Evolutionary conservation across 768 basidiomycete species (phyloP).

Genomic region (Mycena capillaripes): DNA sequence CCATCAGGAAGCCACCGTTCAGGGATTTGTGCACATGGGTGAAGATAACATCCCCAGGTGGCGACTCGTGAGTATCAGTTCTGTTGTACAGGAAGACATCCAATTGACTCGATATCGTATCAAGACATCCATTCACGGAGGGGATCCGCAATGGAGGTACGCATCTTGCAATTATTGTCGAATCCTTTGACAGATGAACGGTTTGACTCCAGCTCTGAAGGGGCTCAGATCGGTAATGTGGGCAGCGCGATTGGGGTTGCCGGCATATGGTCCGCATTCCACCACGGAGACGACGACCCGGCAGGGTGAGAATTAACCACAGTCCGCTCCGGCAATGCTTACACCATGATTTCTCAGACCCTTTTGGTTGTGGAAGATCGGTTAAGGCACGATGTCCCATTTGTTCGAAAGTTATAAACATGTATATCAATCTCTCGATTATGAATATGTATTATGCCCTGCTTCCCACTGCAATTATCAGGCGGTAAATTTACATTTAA

Average conservation of each 20-base stretch:
- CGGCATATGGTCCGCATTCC: slow-evolving; percentile 76
- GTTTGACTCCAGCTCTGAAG: slow-evolving; percentile 65
- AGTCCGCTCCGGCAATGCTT: neutral
- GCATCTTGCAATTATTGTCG: slow-evolving; percentile 14
- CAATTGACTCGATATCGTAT: too few relatives aligned
- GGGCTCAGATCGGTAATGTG: slow-evolving; percentile 74
- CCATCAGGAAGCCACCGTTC: slow-evolving; percentile 58
- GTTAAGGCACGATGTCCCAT: neutral
- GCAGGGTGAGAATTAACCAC: slow-evolving; percentile 61
- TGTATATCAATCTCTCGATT: too few relatives aligned
- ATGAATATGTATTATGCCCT: too few relatives aligned
- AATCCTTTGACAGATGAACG: neutral
- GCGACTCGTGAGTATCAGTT: slow-evolving; percentile 68
- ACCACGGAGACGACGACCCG: slow-evolving; percentile 75
- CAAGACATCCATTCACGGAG: slow-evolving; percentile 69
- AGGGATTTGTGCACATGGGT: slow-evolving; percentile 66
- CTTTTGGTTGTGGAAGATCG: slow-evolving; percentile 29
- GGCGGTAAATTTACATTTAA: too few relatives aligned
- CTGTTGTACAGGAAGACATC: neutral
- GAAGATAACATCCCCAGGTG: slow-evolving; percentile 63
- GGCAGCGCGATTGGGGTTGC: slow-evolving; percentile 77
- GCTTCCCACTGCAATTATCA: too few relatives aligned
- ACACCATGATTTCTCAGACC: slow-evolving; percentile 1
- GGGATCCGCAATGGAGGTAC: slow-evolving; percentile 72
- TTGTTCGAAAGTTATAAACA: too few relatives aligned